These are phyloP conservation scores for Rhododendron ferrugineum DNA, from an alignment of 148 eudicot species.

Conservation along the genomic window DNA sequence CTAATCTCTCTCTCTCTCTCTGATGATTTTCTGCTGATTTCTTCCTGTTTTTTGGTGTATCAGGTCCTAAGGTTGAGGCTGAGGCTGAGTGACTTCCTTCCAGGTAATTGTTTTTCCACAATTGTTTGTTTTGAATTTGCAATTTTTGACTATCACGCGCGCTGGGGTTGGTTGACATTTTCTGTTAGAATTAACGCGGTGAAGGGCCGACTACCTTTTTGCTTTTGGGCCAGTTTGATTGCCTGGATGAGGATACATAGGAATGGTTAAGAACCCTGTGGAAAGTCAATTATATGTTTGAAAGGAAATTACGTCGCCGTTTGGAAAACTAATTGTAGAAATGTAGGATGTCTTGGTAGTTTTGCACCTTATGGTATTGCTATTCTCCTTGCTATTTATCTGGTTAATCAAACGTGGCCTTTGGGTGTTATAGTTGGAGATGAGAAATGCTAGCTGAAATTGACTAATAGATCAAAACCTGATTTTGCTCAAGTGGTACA, in stretches of 20 bases:
- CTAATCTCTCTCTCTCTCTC: background rate
- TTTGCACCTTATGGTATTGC: background rate
- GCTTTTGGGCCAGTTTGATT: background rate
- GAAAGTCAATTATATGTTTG: background rate
- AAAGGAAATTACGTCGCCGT: background rate
- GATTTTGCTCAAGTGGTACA: background rate
- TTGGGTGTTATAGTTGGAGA: slow-evolving; percentile 1
- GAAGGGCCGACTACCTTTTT: background rate
- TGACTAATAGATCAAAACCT: background rate
- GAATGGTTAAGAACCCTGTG: background rate
- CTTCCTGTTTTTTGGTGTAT: background rate
- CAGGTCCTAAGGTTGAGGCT: slow-evolving; percentile 37
- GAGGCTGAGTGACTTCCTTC: slow-evolving; percentile 27
- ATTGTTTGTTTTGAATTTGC: slow-evolving; percentile 11
- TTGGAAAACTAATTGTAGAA: background rate
- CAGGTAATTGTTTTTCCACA: slow-evolving; percentile 8
- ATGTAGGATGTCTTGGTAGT: background rate
- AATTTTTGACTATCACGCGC: background rate
- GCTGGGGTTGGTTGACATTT: background rate
- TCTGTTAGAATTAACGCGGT: background rate
- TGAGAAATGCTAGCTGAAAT: background rate
- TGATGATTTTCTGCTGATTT: background rate
- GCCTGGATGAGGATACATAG: background rate
- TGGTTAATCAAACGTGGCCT: background rate
- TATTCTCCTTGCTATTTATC: background rate